Evolutionary conservation across 495 filamentous ascomycete genomes (phyloP).

Genomic region (Aspergillus steynii): DNA sequence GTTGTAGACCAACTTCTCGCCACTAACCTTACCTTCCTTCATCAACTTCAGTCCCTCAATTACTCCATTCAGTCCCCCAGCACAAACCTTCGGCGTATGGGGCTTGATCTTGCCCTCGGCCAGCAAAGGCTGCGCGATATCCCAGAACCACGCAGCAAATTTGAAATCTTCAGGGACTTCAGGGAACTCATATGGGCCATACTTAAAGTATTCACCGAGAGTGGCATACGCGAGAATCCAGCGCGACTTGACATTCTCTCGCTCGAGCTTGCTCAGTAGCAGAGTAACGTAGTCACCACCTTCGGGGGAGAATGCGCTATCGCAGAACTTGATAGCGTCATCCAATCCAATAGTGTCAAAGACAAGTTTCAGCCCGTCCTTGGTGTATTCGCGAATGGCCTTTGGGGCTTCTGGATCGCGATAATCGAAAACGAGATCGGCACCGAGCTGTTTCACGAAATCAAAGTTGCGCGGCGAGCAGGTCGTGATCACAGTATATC

Average conservation of each 20-base stretch:
- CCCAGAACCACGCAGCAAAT: conserved; percentile 35
- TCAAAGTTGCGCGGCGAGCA: conserved; percentile 36
- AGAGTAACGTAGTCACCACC: conserved; percentile 17
- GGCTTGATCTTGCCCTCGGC: conserved; percentile 41
- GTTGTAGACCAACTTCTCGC: conserved; percentile 53
- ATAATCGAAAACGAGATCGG: conserved; percentile 34
- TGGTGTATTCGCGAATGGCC: conserved; percentile 24
- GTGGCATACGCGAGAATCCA: conserved; percentile 29
- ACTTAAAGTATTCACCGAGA: conserved; percentile 34
- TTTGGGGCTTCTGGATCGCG: conserved; percentile 9
- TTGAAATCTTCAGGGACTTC: conserved; percentile 28
- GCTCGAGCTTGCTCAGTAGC: conserved; percentile 19
- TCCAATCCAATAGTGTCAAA: conserved; percentile 29
- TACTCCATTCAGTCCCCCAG: conserved; percentile 46
- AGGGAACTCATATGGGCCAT: conserved; percentile 19
- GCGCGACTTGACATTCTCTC: conserved; percentile 26
- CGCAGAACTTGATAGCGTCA: conserved; percentile 24
- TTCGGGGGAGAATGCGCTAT: conserved; percentile 25
- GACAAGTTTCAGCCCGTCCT: conserved; percentile 25
- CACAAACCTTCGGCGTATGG: conserved; percentile 43
- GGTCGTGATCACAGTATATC: conserved; percentile 31
- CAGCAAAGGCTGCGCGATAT: conserved; percentile 42
- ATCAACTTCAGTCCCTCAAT: conserved; percentile 50
- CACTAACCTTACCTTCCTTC: conserved; percentile 49
- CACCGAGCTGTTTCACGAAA: conserved; percentile 27